phyloP scores from a whole-genome alignment of 176 grass and related monocot species.

The Calamus simplicifolius region DNA sequence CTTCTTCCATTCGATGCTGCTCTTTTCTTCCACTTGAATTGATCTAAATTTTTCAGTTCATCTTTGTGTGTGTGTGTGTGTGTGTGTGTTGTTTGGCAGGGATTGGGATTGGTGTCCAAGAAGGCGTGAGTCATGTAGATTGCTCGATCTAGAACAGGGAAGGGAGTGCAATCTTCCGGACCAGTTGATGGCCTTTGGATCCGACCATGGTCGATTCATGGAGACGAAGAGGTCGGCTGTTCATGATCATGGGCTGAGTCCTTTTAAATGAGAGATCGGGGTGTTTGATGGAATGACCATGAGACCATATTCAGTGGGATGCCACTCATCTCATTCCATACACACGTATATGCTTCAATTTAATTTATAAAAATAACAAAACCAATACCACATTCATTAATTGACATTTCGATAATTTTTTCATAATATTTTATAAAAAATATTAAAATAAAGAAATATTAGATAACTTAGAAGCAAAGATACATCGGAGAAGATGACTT shows the following conservation, averaged over 20 bases:
- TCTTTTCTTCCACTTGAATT: background rate
- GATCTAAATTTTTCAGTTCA: background rate
- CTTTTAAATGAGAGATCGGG: conserved; percentile 13
- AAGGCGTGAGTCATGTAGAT: conserved; percentile 84
- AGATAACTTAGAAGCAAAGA: too few species aligned
- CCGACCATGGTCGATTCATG: conserved; percentile 86
- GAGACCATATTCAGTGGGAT: too few species aligned
- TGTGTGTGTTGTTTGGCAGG: conserved; percentile 31
- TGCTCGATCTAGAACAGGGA: conserved; percentile 98
- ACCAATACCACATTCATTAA: too few species aligned
- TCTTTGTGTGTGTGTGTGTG: too few species aligned
- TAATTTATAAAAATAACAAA: too few species aligned
- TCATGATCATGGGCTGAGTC: conserved; percentile 60
- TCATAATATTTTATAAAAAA: too few species aligned
- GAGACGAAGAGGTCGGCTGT: conserved; percentile 94
- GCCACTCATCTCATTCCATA: too few species aligned
- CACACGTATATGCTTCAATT: too few species aligned
- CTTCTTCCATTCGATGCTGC: background rate
- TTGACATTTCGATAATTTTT: too few species aligned
- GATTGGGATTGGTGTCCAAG: conserved; percentile 90
- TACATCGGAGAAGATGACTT: too few species aligned
- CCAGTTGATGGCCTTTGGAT: conserved; percentile 89
- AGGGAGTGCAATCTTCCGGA: conserved; percentile 91
- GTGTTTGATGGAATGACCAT: too few species aligned
- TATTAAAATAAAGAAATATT: too few species aligned